phyloP scores from a whole-genome alignment of 495 filamentous ascomycete genomes.

The Neurospora terricola region DNA sequence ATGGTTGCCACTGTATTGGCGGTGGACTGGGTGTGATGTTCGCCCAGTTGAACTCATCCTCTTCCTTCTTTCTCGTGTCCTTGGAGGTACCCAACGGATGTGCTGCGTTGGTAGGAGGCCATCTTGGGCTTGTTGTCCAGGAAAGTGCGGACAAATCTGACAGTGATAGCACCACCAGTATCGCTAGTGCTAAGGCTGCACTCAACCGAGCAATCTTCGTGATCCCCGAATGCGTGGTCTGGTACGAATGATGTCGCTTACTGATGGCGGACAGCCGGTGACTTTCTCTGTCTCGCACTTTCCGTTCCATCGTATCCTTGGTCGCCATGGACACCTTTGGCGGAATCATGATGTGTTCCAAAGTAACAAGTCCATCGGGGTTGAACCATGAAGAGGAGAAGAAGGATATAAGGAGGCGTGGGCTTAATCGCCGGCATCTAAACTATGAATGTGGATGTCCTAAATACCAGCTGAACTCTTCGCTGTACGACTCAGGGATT shows the following conservation, averaged over 20 bases:
- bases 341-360: background rate
- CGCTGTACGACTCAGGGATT: background rate
- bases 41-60: conserved; percentile 13
- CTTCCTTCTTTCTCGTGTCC: background rate
- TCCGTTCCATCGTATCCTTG: background rate
- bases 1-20: conserved; percentile 24
- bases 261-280: background rate
- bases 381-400: background rate
- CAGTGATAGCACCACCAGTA: background rate
- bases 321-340: background rate
- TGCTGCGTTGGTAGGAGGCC: background rate
- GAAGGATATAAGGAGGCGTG: too few species aligned
- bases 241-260: background rate
- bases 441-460: background rate
- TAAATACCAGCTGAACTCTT: background rate
- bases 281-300: background rate
- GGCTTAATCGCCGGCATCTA: too few species aligned
- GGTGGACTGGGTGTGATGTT: conserved; percentile 23
- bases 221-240: background rate
- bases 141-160: background rate
- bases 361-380: background rate
- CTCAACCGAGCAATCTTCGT: background rate
- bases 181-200: background rate
- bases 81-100: background rate
- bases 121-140: background rate